Conservation (phyloP, 2,329 filamentous ascomycete species). For the Sporothrix variecibatus region DNA sequence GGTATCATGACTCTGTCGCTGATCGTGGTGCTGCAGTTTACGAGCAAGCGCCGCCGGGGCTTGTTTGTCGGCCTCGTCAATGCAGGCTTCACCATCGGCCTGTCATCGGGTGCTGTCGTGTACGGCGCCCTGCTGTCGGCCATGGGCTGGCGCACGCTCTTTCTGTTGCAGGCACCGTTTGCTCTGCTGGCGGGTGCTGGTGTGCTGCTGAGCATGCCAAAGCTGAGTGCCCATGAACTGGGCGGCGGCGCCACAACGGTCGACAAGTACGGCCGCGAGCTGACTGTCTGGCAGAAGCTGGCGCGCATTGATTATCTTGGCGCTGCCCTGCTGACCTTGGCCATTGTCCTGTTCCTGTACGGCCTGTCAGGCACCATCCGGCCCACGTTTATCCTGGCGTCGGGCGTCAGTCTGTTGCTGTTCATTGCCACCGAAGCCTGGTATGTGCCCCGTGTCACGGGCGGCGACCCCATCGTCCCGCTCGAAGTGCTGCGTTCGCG, state of each 20-base stretch:
- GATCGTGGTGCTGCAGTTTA: conserved; percentile 75
- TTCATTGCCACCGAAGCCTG: conserved; percentile 64
- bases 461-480: conserved; percentile 76
- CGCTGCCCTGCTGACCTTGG: conserved; percentile 55
- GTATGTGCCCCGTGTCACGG: conserved; percentile 33
- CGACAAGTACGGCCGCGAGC: conserved; percentile 31
- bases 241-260: not conserved
- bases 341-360: conserved; percentile 72
- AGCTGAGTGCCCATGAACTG: conserved; percentile 32
- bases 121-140: conserved; percentile 39
- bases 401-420: conserved; percentile 51
- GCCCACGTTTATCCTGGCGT: conserved; percentile 60
- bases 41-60: conserved; percentile 66
- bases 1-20: conserved; percentile 73
- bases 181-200: conserved; percentile 61
- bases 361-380: conserved; percentile 66
- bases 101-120: conserved; percentile 38
- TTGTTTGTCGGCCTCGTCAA: conserved; percentile 75
- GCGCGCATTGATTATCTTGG: conserved; percentile 74
- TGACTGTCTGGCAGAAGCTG: conserved; percentile 56
- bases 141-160: conserved; percentile 74
- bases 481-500: conserved; percentile 68
- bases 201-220: conserved; percentile 67
- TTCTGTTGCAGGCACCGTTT: conserved; percentile 70
- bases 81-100: conserved; percentile 49